Evolutionary conservation across 2,329 filamentous ascomycete genomes (phyloP), one percentile per base, ranked within the genome.

Genomic region (Sclerotiophoma versabilis): DNA sequence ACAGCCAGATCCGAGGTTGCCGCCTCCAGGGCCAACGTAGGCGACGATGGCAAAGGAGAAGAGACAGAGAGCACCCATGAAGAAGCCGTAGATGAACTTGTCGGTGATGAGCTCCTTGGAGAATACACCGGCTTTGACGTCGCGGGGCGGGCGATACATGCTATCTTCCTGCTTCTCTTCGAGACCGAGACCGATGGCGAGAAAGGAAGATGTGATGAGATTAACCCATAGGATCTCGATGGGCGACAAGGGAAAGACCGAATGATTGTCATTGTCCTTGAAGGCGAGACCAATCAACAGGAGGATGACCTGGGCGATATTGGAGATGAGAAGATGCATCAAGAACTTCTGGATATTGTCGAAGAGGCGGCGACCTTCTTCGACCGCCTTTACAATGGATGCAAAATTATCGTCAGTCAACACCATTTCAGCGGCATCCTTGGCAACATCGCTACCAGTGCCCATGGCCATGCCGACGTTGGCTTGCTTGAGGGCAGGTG

Each of bases 141-240:
- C 69, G 52, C 78, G 77, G 0, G 78, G 78, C n/a, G 76, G 75
- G 11, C 78, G 75, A 47, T 70, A 72, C 77, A 80, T 79, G 64
- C 76, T 76, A 63, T 80, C 77, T 42, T 75, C 67, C 15, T 78
- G 76, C 4, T 76, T 75, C 54, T 79, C 76, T 62, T 80, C 78
- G 33, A 80, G 70, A 29, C 78, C 78, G 1, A 80, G 75, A 27
- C 78, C 78, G 30, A 80, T 78, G 46, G 77, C 78, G 34, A 79
- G 72, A 72, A 80, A 79, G 30, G 77, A 79, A 1, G 77, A 79
- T 1, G 77, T 78, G 52, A 80, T 77, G 44, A 80, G 70, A 57
- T 79, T 80, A 57, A 77, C 76, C 75, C 77, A 80, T 19, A 80
- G 74, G 45, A 80, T 80, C 55, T 80, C 77, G 15, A 80, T 74